phyloP scores from a whole-genome alignment of 495 filamentous ascomycete species.

The Tuber aestivum region DNA sequence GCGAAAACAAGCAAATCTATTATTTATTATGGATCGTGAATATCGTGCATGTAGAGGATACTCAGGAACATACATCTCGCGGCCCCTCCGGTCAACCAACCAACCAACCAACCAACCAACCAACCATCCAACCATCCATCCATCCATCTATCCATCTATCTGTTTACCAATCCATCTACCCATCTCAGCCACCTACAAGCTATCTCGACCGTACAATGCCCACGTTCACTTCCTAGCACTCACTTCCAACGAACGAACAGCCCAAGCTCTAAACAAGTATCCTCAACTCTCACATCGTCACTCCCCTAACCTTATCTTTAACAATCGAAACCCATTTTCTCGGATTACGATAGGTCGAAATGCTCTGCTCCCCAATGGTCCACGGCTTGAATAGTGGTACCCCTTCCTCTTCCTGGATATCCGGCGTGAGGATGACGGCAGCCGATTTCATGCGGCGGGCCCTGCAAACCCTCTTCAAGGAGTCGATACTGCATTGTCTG shows the following conservation, averaged over 20 bases:
- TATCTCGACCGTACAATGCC: too few relatives aligned
- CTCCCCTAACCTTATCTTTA: background rate
- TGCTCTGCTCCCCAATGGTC: background rate
- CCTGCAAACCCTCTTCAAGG: background rate
- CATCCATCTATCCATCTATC: too few relatives aligned
- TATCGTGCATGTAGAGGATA: too few relatives aligned
- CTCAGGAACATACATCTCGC: too few relatives aligned
- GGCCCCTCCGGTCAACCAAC: too few relatives aligned
- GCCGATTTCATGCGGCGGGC: fast-evolving
- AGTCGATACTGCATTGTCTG: background rate
- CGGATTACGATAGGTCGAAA: background rate
- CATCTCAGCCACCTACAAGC: too few relatives aligned
- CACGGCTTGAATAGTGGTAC: background rate
- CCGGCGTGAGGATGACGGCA: background rate
- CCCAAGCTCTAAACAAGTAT: background rate
- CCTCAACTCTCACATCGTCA: background rate
- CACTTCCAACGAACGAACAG: background rate
- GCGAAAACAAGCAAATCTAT: too few relatives aligned
- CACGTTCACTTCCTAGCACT: too few relatives aligned
- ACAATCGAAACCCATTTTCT: background rate
- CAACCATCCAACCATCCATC: too few relatives aligned
- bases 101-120: too few relatives aligned
- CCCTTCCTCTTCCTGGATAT: background rate
- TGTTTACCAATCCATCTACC: too few relatives aligned
- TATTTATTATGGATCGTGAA: too few relatives aligned